Evolutionary conservation across 2,329 filamentous ascomycete species (phyloP).

Genomic region (Fusarium secorum): DNA sequence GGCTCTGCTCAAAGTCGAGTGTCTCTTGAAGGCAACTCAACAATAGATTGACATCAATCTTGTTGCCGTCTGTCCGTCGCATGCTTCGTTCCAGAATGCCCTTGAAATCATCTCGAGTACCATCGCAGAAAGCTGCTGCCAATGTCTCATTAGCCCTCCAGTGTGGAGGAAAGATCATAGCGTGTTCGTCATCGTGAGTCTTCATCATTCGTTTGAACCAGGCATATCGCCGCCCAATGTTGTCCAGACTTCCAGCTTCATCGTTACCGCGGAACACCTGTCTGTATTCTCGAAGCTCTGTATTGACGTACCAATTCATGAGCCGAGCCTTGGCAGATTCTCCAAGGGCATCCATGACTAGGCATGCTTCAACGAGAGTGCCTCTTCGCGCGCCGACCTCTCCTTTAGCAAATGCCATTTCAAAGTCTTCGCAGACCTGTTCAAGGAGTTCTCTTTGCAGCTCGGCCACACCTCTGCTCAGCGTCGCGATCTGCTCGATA

Average conservation of each 20-base stretch:
- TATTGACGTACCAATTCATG: conserved; percentile 98
- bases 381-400: conserved; percentile 76
- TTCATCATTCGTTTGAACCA: conserved; percentile 98
- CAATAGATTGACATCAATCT: conserved; percentile 87
- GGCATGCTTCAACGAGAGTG: conserved; percentile 84
- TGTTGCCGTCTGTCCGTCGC: conserved; percentile 77
- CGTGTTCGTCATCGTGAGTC: conserved; percentile 93
- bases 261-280: conserved; percentile 96
- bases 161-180: conserved; percentile 81
- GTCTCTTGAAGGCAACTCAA: conserved; percentile 93
- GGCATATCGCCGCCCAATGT: conserved; percentile 91
- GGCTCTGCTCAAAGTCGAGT: conserved; percentile 91
- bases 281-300: conserved; percentile 91
- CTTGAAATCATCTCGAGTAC: conserved; percentile 94
- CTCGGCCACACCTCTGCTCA: conserved; percentile 92
- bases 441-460: conserved; percentile 91
- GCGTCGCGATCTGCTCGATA: conserved; percentile 94
- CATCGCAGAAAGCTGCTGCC: conserved; percentile 92
- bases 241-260: conserved; percentile 94
- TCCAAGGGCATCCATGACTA: conserved; percentile 93
- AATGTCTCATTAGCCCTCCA: conserved; percentile 94
- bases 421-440: conserved; percentile 99
- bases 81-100: conserved; percentile 89
- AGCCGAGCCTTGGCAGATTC: conserved; percentile 83
- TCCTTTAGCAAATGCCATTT: conserved; percentile 89